These are phyloP conservation scores for Puccinia novopanici DNA, from an alignment of 1,284 basidiomycete species.

Conservation along the genomic window DNA sequence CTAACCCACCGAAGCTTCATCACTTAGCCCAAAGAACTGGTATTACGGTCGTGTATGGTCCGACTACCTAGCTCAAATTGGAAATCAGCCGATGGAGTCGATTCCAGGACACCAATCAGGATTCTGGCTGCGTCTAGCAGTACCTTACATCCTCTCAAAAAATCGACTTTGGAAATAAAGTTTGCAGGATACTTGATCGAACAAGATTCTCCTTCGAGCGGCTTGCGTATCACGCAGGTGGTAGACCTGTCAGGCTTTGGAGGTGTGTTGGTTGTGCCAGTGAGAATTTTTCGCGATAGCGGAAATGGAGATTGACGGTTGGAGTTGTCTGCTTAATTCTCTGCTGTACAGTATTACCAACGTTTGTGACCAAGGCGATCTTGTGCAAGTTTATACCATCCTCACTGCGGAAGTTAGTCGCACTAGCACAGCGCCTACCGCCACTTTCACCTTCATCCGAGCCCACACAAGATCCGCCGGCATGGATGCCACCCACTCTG, in stretches of 20 bases:
- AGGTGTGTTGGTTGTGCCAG: background rate
- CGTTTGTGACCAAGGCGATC: slow-evolving; percentile 36
- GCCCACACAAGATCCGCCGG: background rate
- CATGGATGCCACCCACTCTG: slow-evolving; percentile 16
- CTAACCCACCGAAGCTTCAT: background rate
- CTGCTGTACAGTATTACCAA: slow-evolving; percentile 14
- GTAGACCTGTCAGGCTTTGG: slow-evolving; percentile 42
- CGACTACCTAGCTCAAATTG: slow-evolving; percentile 10
- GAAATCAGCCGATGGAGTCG: background rate
- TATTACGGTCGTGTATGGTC: slow-evolving; percentile 13
- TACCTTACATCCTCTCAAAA: slow-evolving; percentile 24
- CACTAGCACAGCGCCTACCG: slow-evolving; percentile 12
- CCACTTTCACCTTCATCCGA: background rate
- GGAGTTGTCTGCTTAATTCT: background rate
- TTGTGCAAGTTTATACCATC: slow-evolving; percentile 39
- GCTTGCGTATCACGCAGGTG: slow-evolving; percentile 13
- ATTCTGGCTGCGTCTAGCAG: slow-evolving; percentile 34
- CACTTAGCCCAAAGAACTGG: slow-evolving; percentile 33
- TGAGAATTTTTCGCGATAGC: background rate
- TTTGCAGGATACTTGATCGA: slow-evolving; percentile 38
- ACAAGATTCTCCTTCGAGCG: slow-evolving; percentile 15
- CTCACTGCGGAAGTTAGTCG: slow-evolving; percentile 22
- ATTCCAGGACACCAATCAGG: background rate
- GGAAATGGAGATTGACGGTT: background rate
- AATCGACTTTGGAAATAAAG: slow-evolving; percentile 29